Conservation (phyloP, 768 basidiomycete genomes). For the Gymnopilus dilepis region DNA sequence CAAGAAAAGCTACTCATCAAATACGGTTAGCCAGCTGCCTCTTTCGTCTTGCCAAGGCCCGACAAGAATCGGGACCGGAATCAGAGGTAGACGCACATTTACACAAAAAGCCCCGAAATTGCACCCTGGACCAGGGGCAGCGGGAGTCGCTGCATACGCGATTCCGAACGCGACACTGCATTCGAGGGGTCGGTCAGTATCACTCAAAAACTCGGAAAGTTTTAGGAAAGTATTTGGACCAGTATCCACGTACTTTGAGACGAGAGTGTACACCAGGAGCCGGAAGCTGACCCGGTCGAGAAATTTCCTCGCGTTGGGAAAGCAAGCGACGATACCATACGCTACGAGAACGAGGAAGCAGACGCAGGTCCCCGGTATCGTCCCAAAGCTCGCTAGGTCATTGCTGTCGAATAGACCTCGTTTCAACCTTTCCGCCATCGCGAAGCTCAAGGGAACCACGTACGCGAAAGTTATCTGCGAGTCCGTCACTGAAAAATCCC, state of each 20-base stretch:
- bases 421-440: not conserved
- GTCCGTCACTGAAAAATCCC: not conserved
- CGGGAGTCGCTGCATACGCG: not conserved
- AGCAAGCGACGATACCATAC: not conserved
- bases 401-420: not conserved
- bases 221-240: not conserved
- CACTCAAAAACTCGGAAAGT: not conserved
- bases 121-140: not conserved
- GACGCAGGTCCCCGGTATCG: not conserved
- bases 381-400: not conserved
- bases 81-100: not conserved
- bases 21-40: not conserved
- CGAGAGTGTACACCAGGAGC: not conserved
- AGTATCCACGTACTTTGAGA: not conserved
- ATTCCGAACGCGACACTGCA: not conserved
- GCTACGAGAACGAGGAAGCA: conserved; percentile 4
- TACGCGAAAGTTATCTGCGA: conserved; percentile 2
- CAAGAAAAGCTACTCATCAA: not conserved
- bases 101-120: conserved; percentile 1
- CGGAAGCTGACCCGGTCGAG: conserved; percentile 1
- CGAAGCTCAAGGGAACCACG: not conserved
- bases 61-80: too few relatives aligned
- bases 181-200: too few relatives aligned
- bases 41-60: too few relatives aligned
- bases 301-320: not conserved